Evolutionary conservation across 2,329 filamentous ascomycete species (phyloP), one percentile per base, ranked within the genome.

Genomic region (Apiospora koreana): DNA sequence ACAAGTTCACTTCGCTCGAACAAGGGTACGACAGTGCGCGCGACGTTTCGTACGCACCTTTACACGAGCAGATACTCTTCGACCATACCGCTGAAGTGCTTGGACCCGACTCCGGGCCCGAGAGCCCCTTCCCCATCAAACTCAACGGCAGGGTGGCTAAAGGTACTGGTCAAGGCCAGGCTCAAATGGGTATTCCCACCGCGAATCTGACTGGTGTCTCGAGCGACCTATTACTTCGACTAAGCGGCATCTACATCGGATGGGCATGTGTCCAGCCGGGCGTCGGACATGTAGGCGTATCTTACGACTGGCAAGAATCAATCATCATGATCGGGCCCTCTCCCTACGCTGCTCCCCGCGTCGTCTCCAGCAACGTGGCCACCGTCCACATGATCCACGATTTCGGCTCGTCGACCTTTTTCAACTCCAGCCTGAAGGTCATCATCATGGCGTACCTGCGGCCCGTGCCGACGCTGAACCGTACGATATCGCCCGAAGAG

Each of bases 161-260:
- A 0, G 86, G 85, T 1, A 86, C 83, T 0, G 84, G 84, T 0
- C 74, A 79, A 46, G 81, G 82, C 18, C 76, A 75, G 3, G 72
- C 75, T 14, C 79, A 84, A 46, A 79, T 86, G 7, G 85, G 84
- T 0, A 80, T 86, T 1, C 87, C 88, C 0, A 89, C 86, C 0
- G 86, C 89, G 0, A 89, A 86, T 71, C 78, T 93, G 1, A 74
- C 75, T 0, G 84, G 83, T 12, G 81, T 91, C 0, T 82, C 87
- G 0, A 85, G 86, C 35, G 83, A 87, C 43, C 77, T 91, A 50
- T 81, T 84, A 28, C 80, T 87, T 72, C 84, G 86, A 3, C 82
- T 93, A 67, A 80, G 82, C 16, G 91, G 91, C 0, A 84, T 91
- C 8, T 93, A 91, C 75, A 89, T 91, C 48, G 90, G 89, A 3